Evolutionary conservation across 1,139 yeast genomes (phyloP).

Genomic region (Pichia sp.): DNA sequence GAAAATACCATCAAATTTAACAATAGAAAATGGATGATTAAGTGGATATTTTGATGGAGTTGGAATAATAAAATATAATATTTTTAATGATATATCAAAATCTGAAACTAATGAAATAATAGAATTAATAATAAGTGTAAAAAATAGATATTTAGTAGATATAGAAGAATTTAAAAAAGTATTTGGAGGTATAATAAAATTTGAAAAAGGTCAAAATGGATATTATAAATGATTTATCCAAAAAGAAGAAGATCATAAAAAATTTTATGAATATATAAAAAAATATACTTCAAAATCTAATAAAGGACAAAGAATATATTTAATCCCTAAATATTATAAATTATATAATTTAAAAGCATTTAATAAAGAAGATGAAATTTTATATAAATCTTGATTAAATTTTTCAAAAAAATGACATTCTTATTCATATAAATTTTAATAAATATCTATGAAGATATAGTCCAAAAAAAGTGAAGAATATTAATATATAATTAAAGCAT

Average conservation of each 20-base stretch:
- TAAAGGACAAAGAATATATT: constrained; percentile 1
- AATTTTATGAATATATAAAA: constrained; percentile 1
- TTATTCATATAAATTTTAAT: background rate
- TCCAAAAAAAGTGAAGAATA: background rate
- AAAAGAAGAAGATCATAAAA: background rate
- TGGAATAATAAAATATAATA: constrained; percentile 1
- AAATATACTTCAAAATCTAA: constrained; percentile 5
- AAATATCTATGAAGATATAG: background rate
- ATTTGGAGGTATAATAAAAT: constrained; percentile 9
- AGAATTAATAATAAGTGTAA: constrained; percentile 8
- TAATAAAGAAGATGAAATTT: constrained; percentile 1
- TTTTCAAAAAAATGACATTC: constrained; percentile 5
- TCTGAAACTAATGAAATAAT: background rate
- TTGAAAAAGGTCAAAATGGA: constrained; percentile 10
- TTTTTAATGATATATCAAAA: too few relatives aligned
- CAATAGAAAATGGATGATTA: constrained; percentile 9
- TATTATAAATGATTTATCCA: constrained; percentile 8
- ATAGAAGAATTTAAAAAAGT: constrained; percentile 6
- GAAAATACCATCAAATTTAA: constrained; percentile 3
- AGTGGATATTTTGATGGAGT: constrained; percentile 9
- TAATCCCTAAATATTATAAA: constrained; percentile 3
- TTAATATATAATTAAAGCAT: background rate
- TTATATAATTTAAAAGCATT: constrained; percentile 1
- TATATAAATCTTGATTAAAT: constrained; percentile 6
- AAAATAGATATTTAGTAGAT: constrained; percentile 9